Conservation (phyloP, 2,329 filamentous ascomycete species). For the Rutstroemia sp. region DNA sequence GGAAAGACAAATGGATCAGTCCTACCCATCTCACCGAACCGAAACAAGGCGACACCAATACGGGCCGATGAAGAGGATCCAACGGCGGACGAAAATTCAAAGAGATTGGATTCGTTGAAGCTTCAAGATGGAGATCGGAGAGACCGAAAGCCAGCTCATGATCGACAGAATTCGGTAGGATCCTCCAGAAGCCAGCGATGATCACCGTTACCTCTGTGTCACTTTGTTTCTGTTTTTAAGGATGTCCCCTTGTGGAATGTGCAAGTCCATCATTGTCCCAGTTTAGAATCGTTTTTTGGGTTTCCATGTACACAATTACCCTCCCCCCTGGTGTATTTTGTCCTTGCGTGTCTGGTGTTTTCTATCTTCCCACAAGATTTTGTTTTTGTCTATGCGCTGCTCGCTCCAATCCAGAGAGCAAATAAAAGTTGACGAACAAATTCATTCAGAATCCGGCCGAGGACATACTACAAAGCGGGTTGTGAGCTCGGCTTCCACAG, state of each 20-base stretch:
- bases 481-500: conserved; percentile 11
- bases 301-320: conserved; percentile 21
- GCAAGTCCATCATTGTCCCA: conserved; percentile 12
- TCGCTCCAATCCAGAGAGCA: too few relatives aligned
- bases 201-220: conserved; percentile 25
- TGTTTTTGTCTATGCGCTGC: too few relatives aligned
- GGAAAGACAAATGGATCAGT: conserved; percentile 44
- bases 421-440: background rate
- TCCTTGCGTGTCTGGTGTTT: too few relatives aligned
- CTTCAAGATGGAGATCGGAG: conserved; percentile 72
- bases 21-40: conserved; percentile 30
- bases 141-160: conserved; percentile 46
- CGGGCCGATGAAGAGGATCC: conserved; percentile 71
- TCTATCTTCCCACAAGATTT: too few relatives aligned
- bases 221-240: conserved; percentile 22
- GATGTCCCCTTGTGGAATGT: conserved; percentile 9
- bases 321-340: too few relatives aligned
- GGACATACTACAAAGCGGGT: conserved; percentile 12
- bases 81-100: conserved; percentile 73
- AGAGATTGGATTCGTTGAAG: conserved; percentile 82
- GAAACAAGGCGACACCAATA: conserved; percentile 37
- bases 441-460: background rate
- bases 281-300: conserved; percentile 19
- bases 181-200: conserved; percentile 33
- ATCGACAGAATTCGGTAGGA: conserved; percentile 53